Percentiles rank a stretch among this genome's conserved stretches.
phyloP scores from a whole-genome alignment of 148 eudicot genomes.

The Spergularia marina region DNA sequence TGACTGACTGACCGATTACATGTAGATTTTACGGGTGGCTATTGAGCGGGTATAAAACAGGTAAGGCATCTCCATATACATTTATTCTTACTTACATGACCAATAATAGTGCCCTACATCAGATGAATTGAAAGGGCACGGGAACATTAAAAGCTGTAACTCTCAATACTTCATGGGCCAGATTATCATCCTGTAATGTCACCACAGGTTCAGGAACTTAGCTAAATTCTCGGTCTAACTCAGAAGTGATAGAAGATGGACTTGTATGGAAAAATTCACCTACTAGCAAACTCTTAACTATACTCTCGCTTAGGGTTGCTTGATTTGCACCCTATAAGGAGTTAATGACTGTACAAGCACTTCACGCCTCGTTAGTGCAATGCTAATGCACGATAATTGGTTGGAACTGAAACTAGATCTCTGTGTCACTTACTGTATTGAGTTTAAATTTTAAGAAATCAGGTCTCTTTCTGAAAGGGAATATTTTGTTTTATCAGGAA shows the following conservation, averaged over 20 bases:
- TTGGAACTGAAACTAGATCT: background rate
- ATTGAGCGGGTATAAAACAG: too few species aligned
- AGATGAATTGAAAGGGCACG: too few species aligned
- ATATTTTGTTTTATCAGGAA: conserved; percentile 11
- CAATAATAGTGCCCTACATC: too few species aligned
- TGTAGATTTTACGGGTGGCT: too few species aligned
- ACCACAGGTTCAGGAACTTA: background rate
- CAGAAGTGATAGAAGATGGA: background rate
- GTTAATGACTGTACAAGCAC: background rate
- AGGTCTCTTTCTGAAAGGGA: conserved; percentile 10
- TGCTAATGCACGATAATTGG: background rate
- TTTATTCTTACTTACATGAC: background rate
- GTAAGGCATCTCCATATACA: too few species aligned
- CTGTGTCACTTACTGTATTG: background rate
- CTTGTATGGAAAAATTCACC: background rate
- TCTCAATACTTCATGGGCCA: too few species aligned
- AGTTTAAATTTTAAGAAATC: background rate
- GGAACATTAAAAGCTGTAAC: too few species aligned
- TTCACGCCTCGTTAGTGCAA: background rate
- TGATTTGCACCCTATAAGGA: background rate
- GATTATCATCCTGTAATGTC: too few species aligned
- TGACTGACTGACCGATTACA: background rate
- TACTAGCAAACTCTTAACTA: background rate
- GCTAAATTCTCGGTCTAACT: background rate
- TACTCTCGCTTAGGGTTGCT: background rate